A percentile compares a stretch with the other conserved stretches of the same genome.
These are phyloP conservation scores for Botryotinia calthae DNA, from an alignment of 2,329 filamentous ascomycete species.

Conservation along the genomic window DNA sequence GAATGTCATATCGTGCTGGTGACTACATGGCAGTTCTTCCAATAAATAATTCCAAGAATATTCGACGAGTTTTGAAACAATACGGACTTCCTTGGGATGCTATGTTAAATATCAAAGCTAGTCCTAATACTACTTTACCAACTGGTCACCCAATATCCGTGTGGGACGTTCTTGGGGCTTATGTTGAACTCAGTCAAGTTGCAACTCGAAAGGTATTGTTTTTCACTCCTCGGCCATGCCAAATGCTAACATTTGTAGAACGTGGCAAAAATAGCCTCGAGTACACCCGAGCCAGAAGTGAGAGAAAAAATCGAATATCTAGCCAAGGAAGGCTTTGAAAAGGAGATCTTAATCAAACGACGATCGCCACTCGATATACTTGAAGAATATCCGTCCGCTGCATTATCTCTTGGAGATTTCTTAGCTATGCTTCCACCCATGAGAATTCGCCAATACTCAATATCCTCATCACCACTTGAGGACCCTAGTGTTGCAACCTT, in stretches of 20 bases:
- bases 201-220: conserved; percentile 48
- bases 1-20: conserved; percentile 26
- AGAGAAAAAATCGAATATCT: conserved; percentile 45
- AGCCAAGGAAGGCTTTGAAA: conserved; percentile 36
- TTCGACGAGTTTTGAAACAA: conserved; percentile 33
- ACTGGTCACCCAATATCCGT: conserved; percentile 50
- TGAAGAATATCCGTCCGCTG: conserved; percentile 57
- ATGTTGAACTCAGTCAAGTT: conserved; percentile 58
- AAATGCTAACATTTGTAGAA: conserved; percentile 35
- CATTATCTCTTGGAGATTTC: conserved; percentile 64
- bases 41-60: conserved; percentile 23
- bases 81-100: conserved; percentile 43
- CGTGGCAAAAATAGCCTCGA: conserved; percentile 49
- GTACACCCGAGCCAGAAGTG: conserved; percentile 44
- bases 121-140: conserved; percentile 43
- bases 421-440: conserved; percentile 72
- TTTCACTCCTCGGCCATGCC: conserved; percentile 22
- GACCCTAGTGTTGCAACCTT: conserved; percentile 65
- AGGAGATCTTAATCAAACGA: conserved; percentile 46
- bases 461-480: conserved; percentile 67
- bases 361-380: conserved; percentile 68
- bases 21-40: conserved; percentile 30
- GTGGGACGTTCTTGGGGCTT: conserved; percentile 53
- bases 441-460: conserved; percentile 76
- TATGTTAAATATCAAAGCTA: conserved; percentile 48